Percentiles rank a stretch among this genome's conserved stretches.
Conservation (phyloP, 2,329 filamentous ascomycete genomes). For the Neophaeococcomyces mojaviensis region DNA sequence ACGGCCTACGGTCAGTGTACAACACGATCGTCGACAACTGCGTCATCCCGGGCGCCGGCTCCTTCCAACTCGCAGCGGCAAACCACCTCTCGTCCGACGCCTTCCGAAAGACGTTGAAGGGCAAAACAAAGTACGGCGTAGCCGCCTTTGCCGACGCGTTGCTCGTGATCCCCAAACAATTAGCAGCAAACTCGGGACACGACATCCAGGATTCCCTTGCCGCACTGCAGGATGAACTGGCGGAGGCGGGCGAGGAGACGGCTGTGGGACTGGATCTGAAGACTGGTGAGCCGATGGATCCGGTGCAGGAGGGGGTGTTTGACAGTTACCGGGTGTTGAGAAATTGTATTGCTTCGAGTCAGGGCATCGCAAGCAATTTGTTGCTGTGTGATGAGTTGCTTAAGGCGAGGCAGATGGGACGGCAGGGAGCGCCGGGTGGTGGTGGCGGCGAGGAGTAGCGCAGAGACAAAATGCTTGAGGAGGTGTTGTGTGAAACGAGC, state of each 20-base stretch:
- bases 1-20: conserved; percentile 92
- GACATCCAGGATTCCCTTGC: conserved; percentile 94
- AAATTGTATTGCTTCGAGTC: conserved; percentile 88
- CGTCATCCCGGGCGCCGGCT: conserved; percentile 87
- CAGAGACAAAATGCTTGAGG: not conserved
- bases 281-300: conserved; percentile 91
- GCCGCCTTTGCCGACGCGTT: conserved; percentile 91
- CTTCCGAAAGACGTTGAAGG: conserved; percentile 87
- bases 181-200: conserved; percentile 91
- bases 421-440: conserved; percentile 34
- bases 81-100: conserved; percentile 77
- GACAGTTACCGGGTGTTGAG: conserved; percentile 93
- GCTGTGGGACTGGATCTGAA: conserved; percentile 78
- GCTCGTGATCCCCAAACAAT: conserved; percentile 91
- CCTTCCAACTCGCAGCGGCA: conserved; percentile 92
- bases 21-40: conserved; percentile 99
- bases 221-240: conserved; percentile 74
- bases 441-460: conserved; percentile 24
- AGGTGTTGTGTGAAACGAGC: not conserved
- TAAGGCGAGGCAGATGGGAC: conserved; percentile 91
- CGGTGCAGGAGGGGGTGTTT: conserved; percentile 82
- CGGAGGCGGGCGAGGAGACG: conserved; percentile 75
- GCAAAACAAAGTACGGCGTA: conserved; percentile 95
- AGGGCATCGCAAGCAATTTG: conserved; percentile 90
- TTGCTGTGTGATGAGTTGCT: conserved; percentile 93